phyloP scores from a whole-genome alignment of 306 rosid species.

The Quercus rubra region DNA sequence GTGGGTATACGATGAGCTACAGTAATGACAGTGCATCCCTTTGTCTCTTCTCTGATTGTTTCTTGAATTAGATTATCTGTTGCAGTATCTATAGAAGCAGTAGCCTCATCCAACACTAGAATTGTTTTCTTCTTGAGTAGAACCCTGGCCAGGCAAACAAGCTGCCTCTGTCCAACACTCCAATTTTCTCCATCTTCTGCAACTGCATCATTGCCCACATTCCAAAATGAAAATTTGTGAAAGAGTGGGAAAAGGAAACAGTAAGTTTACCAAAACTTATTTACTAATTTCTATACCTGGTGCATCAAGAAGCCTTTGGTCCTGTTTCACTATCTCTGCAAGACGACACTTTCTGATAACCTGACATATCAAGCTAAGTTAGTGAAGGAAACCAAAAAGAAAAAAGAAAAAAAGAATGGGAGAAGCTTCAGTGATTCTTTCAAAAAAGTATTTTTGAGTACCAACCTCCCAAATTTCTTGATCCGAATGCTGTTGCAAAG shows the following conservation, averaged over 20 bases:
- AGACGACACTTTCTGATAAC: constrained; percentile 72
- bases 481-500: no score
- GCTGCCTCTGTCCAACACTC: constrained; percentile 98
- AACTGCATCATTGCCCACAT: constrained; percentile 39
- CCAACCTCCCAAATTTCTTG: no score
- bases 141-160: constrained; percentile 85
- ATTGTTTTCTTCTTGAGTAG: constrained; percentile 69
- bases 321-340: constrained; percentile 57
- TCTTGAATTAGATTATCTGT: constrained; percentile 79
- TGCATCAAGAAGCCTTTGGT: constrained; percentile 73
- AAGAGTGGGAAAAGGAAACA: not conserved
- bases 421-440: not conserved
- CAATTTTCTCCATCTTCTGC: constrained; percentile 94
- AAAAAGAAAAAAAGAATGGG: no score
- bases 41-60: constrained; percentile 72
- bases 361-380: constrained; percentile 35
- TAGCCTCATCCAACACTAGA: constrained; percentile 89
- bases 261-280: not conserved
- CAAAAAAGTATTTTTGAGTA: no score
- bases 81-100: constrained; percentile 84
- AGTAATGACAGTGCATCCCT: constrained; percentile 73
- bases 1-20: constrained; percentile 91
- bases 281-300: constrained; percentile 66
- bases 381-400: not conserved
- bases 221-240: not conserved